phyloP scores from a whole-genome alignment of 2,329 filamentous ascomycete genomes.

The Pseudopithomyces chartarum region DNA sequence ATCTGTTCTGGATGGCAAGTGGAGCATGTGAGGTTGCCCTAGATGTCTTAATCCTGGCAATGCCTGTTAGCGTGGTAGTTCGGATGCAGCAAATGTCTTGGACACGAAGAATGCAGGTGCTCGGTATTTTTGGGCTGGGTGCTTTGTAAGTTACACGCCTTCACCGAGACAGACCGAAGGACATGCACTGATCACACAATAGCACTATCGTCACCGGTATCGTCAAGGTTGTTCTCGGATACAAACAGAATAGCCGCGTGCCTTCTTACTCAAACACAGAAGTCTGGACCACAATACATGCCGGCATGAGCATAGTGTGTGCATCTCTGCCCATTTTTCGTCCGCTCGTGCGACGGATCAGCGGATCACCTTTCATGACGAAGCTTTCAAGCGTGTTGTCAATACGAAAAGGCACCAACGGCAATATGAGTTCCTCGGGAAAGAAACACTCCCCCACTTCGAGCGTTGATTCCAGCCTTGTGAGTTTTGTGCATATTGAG shows the following conservation, averaged over 20 bases:
- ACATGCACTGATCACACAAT: background rate
- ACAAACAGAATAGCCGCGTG: background rate
- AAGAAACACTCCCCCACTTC: background rate
- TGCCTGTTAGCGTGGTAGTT: slow-evolving; percentile 10
- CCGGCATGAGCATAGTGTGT: slow-evolving; percentile 10
- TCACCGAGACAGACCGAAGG: background rate
- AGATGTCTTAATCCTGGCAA: slow-evolving; percentile 6
- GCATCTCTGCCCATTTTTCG: slow-evolving; percentile 8
- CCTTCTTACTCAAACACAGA: slow-evolving; percentile 7
- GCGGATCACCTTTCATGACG: background rate
- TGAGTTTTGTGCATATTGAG: background rate
- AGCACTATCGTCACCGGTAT: slow-evolving; percentile 7
- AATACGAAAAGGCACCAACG: background rate
- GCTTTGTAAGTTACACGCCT: slow-evolving; percentile 1
- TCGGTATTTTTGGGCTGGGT: slow-evolving; percentile 10
- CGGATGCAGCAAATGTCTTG: slow-evolving; percentile 6
- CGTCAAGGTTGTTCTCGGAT: slow-evolving; percentile 6
- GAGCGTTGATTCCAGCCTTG: background rate
- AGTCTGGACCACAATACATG: slow-evolving; percentile 7
- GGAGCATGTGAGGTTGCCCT: slow-evolving; percentile 8
- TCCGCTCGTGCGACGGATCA: slow-evolving; percentile 5
- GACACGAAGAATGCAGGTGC: background rate
- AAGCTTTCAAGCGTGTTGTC: background rate
- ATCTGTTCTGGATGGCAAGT: slow-evolving; percentile 10
- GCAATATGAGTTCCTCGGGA: background rate